Percentiles rank a stretch among this genome's conserved stretches.
Conservation (phyloP, 495 filamentous ascomycete genomes). For the Beverwykella pulmonaria region DNA sequence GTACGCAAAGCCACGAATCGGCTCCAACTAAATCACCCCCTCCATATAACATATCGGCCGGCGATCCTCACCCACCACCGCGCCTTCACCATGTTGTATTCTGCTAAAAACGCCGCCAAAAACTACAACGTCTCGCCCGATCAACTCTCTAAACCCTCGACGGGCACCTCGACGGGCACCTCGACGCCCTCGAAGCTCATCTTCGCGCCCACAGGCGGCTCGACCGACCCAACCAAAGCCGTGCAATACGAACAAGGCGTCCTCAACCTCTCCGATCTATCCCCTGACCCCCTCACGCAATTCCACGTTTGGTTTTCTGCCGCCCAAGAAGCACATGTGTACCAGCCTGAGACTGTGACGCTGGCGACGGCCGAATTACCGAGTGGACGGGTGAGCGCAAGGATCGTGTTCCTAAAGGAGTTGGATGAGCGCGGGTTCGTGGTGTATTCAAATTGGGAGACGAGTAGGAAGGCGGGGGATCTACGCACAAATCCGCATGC, state of each 20-base stretch:
- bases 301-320: constrained; percentile 85
- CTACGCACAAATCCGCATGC: constrained; percentile 67
- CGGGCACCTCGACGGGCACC: neutral
- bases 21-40: neutral
- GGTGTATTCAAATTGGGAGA: constrained; percentile 90
- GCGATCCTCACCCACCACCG: neutral
- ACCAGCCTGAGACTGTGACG: constrained; percentile 75
- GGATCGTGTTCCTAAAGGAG: constrained; percentile 86
- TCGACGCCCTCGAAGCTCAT: constrained; percentile 38
- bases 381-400: constrained; percentile 78
- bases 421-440: constrained; percentile 80
- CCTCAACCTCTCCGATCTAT: constrained; percentile 58
- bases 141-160: neutral
- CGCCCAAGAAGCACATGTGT: constrained; percentile 61
- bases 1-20: neutral
- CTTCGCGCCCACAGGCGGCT: constrained; percentile 45
- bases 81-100: constrained; percentile 6
- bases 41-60: neutral
- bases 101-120: constrained; percentile 8
- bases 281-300: constrained; percentile 67
- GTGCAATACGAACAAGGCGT: constrained; percentile 63
- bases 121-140: neutral
- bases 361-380: constrained; percentile 86
- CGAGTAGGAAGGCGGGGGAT: constrained; percentile 68
- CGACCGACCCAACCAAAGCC: constrained; percentile 54